Base-by-base conservation (phyloP, 2,329 filamentous ascomycete species). In the Corynespora cassiicola region DNA sequence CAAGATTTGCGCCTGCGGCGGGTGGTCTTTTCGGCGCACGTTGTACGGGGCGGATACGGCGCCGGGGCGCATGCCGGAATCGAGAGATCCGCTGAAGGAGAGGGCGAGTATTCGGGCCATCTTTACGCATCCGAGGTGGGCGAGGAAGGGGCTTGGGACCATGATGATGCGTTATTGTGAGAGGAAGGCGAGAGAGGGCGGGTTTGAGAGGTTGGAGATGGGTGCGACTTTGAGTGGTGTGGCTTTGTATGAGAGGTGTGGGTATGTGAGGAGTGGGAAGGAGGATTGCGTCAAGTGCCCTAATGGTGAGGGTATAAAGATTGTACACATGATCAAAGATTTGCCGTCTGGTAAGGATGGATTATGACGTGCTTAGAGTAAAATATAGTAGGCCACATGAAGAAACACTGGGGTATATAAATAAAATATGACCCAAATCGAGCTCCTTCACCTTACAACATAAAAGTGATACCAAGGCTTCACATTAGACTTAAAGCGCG, bases 161-260 rank as follows among this genome's bases (percentile, higher is more conserved):
- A 68, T 66, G 64, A 56, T 68, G 61, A 66, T 68, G 64, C 47
- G 64, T 48, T 56, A 61, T 41, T 68, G 64, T 32, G 64, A 68
- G 36, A 52, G 39, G 31, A 45, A 43, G 5, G 64, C 64, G 3
- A 24, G 37, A 2, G 55, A 52, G 9, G 61, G 36, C 0, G 64
- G 64, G 4, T 68, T 65, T 28, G 28, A 17, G 20, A 50, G 56
- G 20, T 27, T 66, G 31, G 64, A 68, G 29, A 68, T 68, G 64
- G 64, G 64, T 6, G 61, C 61, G 5, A 68, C 64, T 41, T 36
- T 68, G 39, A 61, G 51, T 33, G 62, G 63, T 10, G 63, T 66
- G 2, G 48, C 40, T 31, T 40, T 68, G 34, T 68, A 68, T 48
- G 61, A 66, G 40, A 54, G 45, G 30, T 66, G 64, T 52, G 63